Evolutionary conservation across 1,284 basidiomycete species (phyloP), one percentile per base, ranked within the genome.

Genomic region (Moesziomyces sp.): DNA sequence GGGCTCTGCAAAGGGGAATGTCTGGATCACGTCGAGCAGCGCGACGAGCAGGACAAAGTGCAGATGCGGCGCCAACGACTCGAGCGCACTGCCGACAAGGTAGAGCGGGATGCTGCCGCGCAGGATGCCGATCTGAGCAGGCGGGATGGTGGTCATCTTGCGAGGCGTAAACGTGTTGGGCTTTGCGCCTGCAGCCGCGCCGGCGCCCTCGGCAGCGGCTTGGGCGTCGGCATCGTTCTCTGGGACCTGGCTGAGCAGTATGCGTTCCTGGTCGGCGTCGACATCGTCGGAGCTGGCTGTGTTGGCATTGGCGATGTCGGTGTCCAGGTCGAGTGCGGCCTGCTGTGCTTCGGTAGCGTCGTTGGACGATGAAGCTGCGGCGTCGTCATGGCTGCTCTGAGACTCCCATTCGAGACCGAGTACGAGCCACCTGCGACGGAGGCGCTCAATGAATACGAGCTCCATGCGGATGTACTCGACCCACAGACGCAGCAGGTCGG

Each of bases 401-500:
- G 50, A 50, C 11, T 71, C 68, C 65, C 78, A 74, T 35, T 77
- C 64, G 43, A 93, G 89, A 3, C 91, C 92, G 14, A 93, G 87
- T 7, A 92, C 87, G 48, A 88, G 89, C 93, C 93, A 95, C 45
- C 94, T 87, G 64, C 93, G 86, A 44, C 93, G 86, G 53, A 97
- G 86, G 11, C 89, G 89, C 86, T 97, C 94, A 18, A 94, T 88
- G 84, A 94, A 97, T 3, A 91, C 91, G 9, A 96, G 86, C 84
- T 97, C 94, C 89, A 97, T 93, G 79, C 91, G 91, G 71, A 94
- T 89, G 84, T 95, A 83, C 47, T 82, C 79, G 11, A 79, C 57
- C 79, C 80, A 82, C 5, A 83, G 71, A n/a, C 76, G 73, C 21
- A 83, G 59, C 43, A 79, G 51, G 50, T 74, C 74, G 2, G 61